Conservation (phyloP, 768 basidiomycete species). For the Lyophyllum decastes region DNA sequence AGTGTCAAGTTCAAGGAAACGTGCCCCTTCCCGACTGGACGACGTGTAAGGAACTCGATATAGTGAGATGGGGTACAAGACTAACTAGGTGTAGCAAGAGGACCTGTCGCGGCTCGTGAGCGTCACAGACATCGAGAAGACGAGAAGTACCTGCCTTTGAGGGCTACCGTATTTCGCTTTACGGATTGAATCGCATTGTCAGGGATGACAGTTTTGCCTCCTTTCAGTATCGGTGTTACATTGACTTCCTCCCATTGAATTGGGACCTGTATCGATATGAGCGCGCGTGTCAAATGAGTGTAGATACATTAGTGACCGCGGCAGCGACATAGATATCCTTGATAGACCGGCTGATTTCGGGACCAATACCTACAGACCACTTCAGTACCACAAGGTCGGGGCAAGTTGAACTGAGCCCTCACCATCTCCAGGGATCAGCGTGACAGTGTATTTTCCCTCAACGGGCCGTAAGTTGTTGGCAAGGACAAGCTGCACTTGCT, state of each 20-base stretch:
- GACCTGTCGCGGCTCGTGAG: conserved; percentile 51
- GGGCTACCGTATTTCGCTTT: conserved; percentile 95
- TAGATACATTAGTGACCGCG: conserved; percentile 47
- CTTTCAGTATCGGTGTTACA: conserved; percentile 90
- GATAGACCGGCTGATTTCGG: conserved; percentile 96
- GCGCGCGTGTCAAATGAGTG: background rate
- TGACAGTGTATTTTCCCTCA: conserved; percentile 97
- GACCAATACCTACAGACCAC: conserved; percentile 80
- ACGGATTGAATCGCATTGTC: conserved; percentile 88
- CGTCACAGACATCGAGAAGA: background rate
- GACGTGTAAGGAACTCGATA: background rate
- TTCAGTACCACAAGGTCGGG: conserved; percentile 10
- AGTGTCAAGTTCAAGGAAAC: conserved; percentile 97
- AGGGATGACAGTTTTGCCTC: conserved; percentile 96
- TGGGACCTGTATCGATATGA: conserved; percentile 69
- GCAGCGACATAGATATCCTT: conserved; percentile 92
- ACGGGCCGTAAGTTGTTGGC: background rate
- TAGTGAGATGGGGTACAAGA: conserved; percentile 12
- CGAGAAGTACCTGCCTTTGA: conserved; percentile 71
- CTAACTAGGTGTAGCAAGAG: conserved; percentile 95
- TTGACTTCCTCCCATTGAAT: conserved; percentile 99
- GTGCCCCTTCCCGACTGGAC: conserved; percentile 94
- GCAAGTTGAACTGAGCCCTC: conserved; percentile 22
- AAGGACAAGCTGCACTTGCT: background rate
- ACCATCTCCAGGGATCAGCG: conserved; percentile 97